Conservation (phyloP, 169 alveolate genomes). For the Pseudocohnilembus persalinus region DNA sequence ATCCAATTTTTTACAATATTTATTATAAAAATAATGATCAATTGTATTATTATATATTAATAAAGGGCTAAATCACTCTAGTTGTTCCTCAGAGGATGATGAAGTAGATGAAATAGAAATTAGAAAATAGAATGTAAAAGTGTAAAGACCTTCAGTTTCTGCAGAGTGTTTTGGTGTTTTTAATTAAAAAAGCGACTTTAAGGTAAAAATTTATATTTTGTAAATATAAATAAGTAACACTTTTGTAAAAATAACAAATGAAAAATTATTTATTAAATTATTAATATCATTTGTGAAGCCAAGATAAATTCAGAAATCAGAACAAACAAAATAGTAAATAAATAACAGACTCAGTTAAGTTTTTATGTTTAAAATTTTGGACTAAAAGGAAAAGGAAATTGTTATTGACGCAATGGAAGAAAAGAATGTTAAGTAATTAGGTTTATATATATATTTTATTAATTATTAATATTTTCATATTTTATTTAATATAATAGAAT, state of each 20-base stretch:
- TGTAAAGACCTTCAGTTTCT: neutral
- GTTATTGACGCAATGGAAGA: constrained; percentile 85
- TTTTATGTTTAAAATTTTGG: constrained; percentile 78
- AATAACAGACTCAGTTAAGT: constrained; percentile 70
- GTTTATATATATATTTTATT: no score
- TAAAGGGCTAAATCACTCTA: no score
- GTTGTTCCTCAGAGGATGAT: no score
- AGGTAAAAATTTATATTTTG: neutral
- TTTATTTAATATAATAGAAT: neutral
- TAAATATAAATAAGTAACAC: no score
- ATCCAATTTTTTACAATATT: no score
- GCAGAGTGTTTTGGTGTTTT: neutral
- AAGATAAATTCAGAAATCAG: neutral
- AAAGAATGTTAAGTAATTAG: constrained; percentile 32
- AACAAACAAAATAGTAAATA: constrained; percentile 13
- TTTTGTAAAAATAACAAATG: no score
- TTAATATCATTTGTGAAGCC: no score
- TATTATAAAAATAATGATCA: no score
- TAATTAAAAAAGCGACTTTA: neutral
- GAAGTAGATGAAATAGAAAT: neutral
- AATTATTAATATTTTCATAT: neutral
- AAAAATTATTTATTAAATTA: no score
- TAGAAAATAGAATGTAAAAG: neutral
- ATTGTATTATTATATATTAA: no score
- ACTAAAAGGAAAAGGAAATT: constrained; percentile 75